phyloP scores from a whole-genome alignment of 2,329 filamentous ascomycete genomes.

The Colletotrichum sidae region DNA sequence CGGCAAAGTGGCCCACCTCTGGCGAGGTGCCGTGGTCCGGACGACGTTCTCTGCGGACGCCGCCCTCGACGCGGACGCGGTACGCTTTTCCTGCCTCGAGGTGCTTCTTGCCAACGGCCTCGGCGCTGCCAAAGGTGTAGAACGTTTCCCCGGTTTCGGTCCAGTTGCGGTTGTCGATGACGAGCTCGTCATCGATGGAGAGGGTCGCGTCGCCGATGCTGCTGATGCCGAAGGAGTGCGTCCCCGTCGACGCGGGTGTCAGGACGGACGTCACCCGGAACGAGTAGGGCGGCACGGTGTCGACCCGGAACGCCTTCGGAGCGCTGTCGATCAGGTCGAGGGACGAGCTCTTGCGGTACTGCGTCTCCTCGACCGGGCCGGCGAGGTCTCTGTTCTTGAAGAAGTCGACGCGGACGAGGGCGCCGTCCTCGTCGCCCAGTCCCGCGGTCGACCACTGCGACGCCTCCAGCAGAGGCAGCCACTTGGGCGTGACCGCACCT shows the following conservation, averaged over 20 bases:
- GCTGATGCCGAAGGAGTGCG: constrained; percentile 46
- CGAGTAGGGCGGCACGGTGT: constrained; percentile 6
- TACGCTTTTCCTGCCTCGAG: constrained; percentile 52
- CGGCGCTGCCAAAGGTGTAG: constrained; percentile 75
- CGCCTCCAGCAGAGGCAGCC: too few relatives aligned
- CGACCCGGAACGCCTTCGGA: constrained; percentile 5
- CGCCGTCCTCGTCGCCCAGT: constrained; percentile 41
- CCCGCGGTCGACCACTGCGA: too few relatives aligned
- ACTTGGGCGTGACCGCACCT: too few relatives aligned
- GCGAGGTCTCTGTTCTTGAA: background rate
- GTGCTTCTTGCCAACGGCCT: constrained; percentile 41
- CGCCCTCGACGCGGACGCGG: constrained; percentile 67
- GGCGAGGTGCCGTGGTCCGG: background rate
- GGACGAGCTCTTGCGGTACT: background rate
- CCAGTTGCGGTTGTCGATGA: constrained; percentile 54
- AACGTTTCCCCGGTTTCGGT: constrained; percentile 63
- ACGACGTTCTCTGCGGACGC: background rate
- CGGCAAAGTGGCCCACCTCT: background rate
- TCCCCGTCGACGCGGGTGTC: constrained; percentile 38
- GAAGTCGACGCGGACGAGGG: constrained; percentile 41
- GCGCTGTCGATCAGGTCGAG: background rate
- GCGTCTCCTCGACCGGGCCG: background rate
- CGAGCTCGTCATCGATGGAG: constrained; percentile 69
- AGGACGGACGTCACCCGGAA: constrained; percentile 3
- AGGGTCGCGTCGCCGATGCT: constrained; percentile 69